These are phyloP conservation scores for Pleurotus salmoneostramineus DNA, from an alignment of 768 basidiomycete species.

Conservation along the genomic window DNA sequence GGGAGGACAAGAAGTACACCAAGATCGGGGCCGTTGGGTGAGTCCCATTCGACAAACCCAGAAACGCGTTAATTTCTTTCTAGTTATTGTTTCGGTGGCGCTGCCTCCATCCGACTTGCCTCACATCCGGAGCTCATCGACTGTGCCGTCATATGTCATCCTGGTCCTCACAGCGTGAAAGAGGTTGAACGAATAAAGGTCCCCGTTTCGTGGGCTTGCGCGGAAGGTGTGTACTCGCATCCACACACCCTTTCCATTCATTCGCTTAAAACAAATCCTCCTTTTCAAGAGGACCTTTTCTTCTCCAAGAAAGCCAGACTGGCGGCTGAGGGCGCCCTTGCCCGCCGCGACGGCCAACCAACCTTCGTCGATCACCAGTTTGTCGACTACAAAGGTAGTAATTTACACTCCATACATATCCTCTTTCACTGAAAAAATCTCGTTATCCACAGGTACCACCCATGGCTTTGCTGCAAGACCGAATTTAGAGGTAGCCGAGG, in stretches of 20 bases:
- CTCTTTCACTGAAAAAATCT: background rate
- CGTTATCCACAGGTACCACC: constrained; percentile 27
- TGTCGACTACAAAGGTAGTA: constrained; percentile 37
- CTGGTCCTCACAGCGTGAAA: constrained; percentile 27
- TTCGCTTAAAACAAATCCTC: background rate
- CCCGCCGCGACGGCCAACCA: constrained; percentile 28
- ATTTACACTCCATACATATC: background rate
- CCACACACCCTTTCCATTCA: background rate
- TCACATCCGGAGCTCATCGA: constrained; percentile 27
- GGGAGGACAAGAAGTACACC: constrained; percentile 33
- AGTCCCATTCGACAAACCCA: constrained; percentile 2
- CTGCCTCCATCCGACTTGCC: constrained; percentile 31
- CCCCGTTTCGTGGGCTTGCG: constrained; percentile 16
- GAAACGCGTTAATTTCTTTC: background rate
- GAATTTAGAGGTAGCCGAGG: constrained; percentile 29
- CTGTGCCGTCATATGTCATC: constrained; percentile 39
- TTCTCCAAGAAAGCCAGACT: constrained; percentile 25
- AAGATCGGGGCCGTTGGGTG: constrained; percentile 39
- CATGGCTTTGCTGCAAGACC: constrained; percentile 46
- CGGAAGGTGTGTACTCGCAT: constrained; percentile 12
- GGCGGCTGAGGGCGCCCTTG: constrained; percentile 32
- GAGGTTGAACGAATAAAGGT: constrained; percentile 31
- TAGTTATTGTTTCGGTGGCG: constrained; percentile 43
- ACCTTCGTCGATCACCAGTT: constrained; percentile 41
- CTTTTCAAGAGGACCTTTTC: constrained; percentile 30